These are phyloP conservation scores for Aspergillus calidoustus DNA, from an alignment of 2,329 filamentous ascomycete species.

Conservation along the genomic window DNA sequence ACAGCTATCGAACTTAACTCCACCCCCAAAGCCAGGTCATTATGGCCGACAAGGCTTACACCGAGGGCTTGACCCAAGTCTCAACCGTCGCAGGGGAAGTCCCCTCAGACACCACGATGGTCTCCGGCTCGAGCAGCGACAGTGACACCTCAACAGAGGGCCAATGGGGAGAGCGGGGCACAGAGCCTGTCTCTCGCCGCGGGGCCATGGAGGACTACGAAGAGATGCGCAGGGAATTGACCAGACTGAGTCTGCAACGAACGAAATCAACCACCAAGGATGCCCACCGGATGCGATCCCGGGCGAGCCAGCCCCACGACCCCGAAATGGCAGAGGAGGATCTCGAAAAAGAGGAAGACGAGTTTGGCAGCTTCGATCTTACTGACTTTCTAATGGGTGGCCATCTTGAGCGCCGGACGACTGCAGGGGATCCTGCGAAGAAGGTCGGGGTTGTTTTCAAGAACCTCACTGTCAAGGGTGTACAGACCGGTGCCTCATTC, in stretches of 20 bases:
- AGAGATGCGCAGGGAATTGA: slow-evolving; percentile 60
- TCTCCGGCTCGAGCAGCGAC: slow-evolving; percentile 23
- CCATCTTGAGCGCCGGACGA: slow-evolving; percentile 73
- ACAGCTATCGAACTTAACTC: background rate
- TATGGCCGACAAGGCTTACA: slow-evolving; percentile 16
- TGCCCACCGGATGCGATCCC: slow-evolving; percentile 32
- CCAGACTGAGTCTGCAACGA: slow-evolving; percentile 53
- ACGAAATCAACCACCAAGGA: slow-evolving; percentile 38
- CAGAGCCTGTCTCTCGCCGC: slow-evolving; percentile 56
- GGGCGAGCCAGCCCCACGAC: slow-evolving; percentile 36
- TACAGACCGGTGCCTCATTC: slow-evolving; percentile 68
- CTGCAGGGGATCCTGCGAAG: slow-evolving; percentile 69
- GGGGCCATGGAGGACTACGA: slow-evolving; percentile 65
- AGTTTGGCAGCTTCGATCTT: slow-evolving; percentile 64
- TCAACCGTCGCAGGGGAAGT: slow-evolving; percentile 13
- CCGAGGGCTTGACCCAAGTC: slow-evolving; percentile 15
- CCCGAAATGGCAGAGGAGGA: slow-evolving; percentile 49
- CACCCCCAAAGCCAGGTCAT: background rate
- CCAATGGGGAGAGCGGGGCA: slow-evolving; percentile 68
- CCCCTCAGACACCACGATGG: slow-evolving; percentile 20
- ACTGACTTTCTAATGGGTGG: slow-evolving; percentile 73
- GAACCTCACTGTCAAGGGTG: slow-evolving; percentile 74
- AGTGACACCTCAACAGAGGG: slow-evolving; percentile 44
- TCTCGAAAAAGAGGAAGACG: slow-evolving; percentile 24
- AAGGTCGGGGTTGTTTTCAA: slow-evolving; percentile 79